These are phyloP conservation scores for Mycena rosella DNA, from an alignment of 768 basidiomycete genomes.

Conservation along the genomic window DNA sequence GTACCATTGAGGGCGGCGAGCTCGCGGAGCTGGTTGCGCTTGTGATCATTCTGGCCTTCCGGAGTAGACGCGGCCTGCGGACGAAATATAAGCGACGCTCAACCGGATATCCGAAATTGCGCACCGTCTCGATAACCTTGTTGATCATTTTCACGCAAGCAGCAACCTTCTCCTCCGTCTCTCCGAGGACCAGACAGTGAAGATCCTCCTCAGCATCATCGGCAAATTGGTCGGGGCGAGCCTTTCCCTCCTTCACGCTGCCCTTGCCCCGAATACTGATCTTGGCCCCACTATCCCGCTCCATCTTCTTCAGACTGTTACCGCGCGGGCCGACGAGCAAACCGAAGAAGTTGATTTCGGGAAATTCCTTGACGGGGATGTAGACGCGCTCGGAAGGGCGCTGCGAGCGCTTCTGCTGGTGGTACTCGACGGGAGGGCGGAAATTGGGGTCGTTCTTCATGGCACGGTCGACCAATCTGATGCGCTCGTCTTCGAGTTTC, in stretches of 20 bases:
- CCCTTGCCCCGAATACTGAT: slow-evolving; percentile 99
- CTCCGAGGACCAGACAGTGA: slow-evolving; percentile 96
- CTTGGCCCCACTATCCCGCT: slow-evolving; percentile 96
- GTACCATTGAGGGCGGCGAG: slow-evolving; percentile 98
- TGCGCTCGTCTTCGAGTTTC: slow-evolving; percentile 93
- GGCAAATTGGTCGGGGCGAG: slow-evolving; percentile 92
- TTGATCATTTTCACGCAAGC: slow-evolving; percentile 96
- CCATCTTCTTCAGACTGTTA: slow-evolving; percentile 99
- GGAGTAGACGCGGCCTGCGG: slow-evolving; percentile 96
- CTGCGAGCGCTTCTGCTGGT: slow-evolving; percentile 93
- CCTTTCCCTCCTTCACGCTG: slow-evolving; percentile 98
- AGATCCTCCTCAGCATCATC: slow-evolving; percentile 99
- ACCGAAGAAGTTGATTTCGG: slow-evolving; percentile 99
- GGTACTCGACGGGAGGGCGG: slow-evolving; percentile 96
- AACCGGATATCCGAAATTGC: slow-evolving; percentile 42
- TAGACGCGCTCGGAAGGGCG: slow-evolving; percentile 98
- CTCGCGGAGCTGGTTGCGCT: slow-evolving; percentile 98
- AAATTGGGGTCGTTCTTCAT: slow-evolving; percentile 99
- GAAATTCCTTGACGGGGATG: slow-evolving; percentile 99
- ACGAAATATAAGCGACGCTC: slow-evolving; percentile 12
- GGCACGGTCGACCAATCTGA: slow-evolving; percentile 93
- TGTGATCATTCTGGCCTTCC: slow-evolving; percentile 99
- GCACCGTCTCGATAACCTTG: slow-evolving; percentile 96
- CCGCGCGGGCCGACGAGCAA: slow-evolving; percentile 98
- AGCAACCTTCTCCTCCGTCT: slow-evolving; percentile 91